Evolutionary conservation across 169 alveolate genomes (phyloP).

Genomic region (Babesia caballi): DNA sequence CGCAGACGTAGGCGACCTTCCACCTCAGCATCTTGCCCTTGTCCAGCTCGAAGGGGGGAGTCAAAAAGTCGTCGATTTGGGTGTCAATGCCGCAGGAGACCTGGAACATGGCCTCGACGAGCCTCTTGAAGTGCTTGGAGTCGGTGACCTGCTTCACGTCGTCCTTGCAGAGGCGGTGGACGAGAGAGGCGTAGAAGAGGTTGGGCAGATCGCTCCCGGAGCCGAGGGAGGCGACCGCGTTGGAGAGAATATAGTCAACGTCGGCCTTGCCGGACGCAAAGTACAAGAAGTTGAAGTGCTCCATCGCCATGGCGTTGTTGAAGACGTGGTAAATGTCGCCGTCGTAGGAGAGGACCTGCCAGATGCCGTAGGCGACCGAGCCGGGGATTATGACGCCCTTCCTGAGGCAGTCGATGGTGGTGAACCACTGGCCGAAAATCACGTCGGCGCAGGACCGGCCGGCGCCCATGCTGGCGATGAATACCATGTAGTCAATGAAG

Average conservation of each 20-base stretch:
- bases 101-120: neutral
- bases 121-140: slow-evolving; percentile 7
- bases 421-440: slow-evolving; percentile 43
- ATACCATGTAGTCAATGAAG: slow-evolving; percentile 29
- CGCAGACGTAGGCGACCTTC: slow-evolving; percentile 12
- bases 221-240: neutral
- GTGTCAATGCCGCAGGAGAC: neutral
- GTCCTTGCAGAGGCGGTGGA: slow-evolving; percentile 3
- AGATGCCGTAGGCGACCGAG: slow-evolving; percentile 33
- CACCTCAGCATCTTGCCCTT: neutral
- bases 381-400: slow-evolving; percentile 41
- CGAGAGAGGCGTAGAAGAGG: neutral
- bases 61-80: slow-evolving; percentile 10
- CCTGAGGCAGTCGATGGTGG: neutral
- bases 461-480: slow-evolving; percentile 30
- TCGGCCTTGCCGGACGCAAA: slow-evolving; percentile 16
- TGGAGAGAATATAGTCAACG: slow-evolving; percentile 13
- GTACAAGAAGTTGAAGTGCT: slow-evolving; percentile 12
- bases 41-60: slow-evolving; percentile 5
- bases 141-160: neutral
- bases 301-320: neutral
- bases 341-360: slow-evolving; percentile 28
- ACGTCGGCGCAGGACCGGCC: slow-evolving; percentile 33
- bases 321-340: slow-evolving; percentile 22
- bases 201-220: neutral